Base-by-base conservation (phyloP, 768 basidiomycete species). In the Kwoniella newhampshirensis region DNA sequence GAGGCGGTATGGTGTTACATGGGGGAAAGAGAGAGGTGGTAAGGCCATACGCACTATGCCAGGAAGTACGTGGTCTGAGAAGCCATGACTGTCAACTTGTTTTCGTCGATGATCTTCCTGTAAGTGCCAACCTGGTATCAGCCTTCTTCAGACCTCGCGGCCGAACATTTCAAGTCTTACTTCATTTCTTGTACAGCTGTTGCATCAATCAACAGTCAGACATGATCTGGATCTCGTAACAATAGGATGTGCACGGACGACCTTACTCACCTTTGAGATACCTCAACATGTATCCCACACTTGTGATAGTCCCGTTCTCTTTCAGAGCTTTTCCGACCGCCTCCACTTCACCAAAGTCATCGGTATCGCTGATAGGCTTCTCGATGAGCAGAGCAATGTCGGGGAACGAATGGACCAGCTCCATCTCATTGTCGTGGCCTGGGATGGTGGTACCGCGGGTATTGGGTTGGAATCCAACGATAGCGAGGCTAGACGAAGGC, bases 131-230 rank as follows among this genome's bases (percentile, higher is more conserved):
- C 8, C 7, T 7, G 4, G 26, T 23, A 6, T 17, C 13, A 23
- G 26, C 23, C 44, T 23, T 23, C n/a, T n/a, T 5, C n/a, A 23
- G 17, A n/a, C 41, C 17, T n/a, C 41, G 7, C 41, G 44, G 13
- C 11, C 21, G 9, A n/a, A 23, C 9, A 32, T 13, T 13, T 32
- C 32, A 6, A 7, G 26, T 12, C 56, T 36, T 86, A 82, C 79
- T 93, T 93, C 88, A 97, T 94, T 82, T 85, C 86, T 78, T 92
- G 89, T 23, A 92, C 89, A n/a, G 87, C 91, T 77, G 35, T 13
- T 9, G 32, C 6, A 6, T 6, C 32, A 32, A 32, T 32, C 32
- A 32, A 32, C 13, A 5, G 3, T 26, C 46, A 23, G 28, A 27
- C 11, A 43, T 12, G 28, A n/a, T n/a, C 36, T 37, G 20, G 43